Evolutionary conservation across 257 asterid species (phyloP).

Genomic region (Solanum pennellii): DNA sequence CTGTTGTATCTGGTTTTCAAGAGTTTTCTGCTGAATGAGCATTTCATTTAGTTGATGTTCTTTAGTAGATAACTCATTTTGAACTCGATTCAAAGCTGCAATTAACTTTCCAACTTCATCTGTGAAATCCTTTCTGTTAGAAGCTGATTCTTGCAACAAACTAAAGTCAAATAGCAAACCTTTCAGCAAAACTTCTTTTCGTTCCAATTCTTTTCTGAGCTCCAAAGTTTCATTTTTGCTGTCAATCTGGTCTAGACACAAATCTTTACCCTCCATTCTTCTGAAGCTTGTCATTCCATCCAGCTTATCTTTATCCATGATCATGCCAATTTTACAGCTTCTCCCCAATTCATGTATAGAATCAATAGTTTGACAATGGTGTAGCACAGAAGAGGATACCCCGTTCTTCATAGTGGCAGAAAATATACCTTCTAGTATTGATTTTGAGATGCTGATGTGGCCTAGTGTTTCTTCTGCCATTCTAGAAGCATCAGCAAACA

Average conservation of each 20-base stretch:
- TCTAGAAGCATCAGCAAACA: conserved; percentile 27
- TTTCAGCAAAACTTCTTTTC: conserved; percentile 49
- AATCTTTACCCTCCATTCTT: conserved; percentile 16
- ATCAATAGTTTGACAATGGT: conserved; percentile 30
- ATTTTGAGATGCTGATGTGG: conserved; percentile 33
- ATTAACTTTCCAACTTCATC: conserved; percentile 56
- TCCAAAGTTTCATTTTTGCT: conserved; percentile 19
- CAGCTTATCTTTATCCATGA: neutral
- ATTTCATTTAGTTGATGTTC: conserved; percentile 36
- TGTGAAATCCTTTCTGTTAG: conserved; percentile 54
- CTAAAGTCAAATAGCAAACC: conserved; percentile 82
- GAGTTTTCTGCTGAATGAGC: conserved; percentile 34
- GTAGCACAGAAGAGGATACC: conserved; percentile 31
- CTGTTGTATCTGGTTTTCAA: conserved; percentile 44
- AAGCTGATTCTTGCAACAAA: conserved; percentile 80
- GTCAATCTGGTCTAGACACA: conserved; percentile 18
- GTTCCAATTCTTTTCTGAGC: conserved; percentile 54
- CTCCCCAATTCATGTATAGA: conserved; percentile 12
- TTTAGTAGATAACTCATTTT: conserved; percentile 48
- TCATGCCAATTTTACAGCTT: neutral
- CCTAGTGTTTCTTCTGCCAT: conserved; percentile 33
- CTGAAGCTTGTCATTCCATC: neutral
- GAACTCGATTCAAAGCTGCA: conserved; percentile 37
- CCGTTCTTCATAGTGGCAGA: conserved; percentile 34
- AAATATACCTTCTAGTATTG: conserved; percentile 35